Base-by-base conservation (phyloP, 2,329 filamentous ascomycete species). In the Didymella glomerata region DNA sequence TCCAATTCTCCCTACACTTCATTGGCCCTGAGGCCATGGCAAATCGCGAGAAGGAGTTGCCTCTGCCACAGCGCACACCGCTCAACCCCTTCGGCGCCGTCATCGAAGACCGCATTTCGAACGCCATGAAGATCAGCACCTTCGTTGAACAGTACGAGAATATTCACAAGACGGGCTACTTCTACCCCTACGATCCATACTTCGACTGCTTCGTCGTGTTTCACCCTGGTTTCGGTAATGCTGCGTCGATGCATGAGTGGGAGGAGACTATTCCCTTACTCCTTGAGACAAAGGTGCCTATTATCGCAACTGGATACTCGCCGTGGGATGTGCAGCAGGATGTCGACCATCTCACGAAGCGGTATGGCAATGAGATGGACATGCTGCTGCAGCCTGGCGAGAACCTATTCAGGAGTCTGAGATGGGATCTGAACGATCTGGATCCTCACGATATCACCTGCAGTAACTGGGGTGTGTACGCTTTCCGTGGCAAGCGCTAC, bases 131-230 rank as follows among this genome's bases (percentile, higher is more conserved):
- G 82, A 96, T 99, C 72, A 95, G 90, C 76, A 99, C 96, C 0
- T 97, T 93, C 72, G 94, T 98, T 50, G 95, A 99, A 69, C 97
- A 99, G 81, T 99, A 96, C 81, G 94, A 99, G 79, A 98, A 92
- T 2, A 86, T 99, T 68, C 94, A 99, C 80, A 88, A 93, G 75
- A 91, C 94, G 0, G 90, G 92, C 47, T 86, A 93, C 74, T 99
- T 98, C 80, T 88, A 91, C 57, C 95, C 96, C 0, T 97, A 96
- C 75, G 95, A 99, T 75, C 95, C 95, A 0, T 99, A 99, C 81
- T 97, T 99, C 77, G 95, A 99, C 82, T 95, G 91, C 78, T 97
- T 99, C 74, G 88, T 99, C 71, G 85, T 97, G 50, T 99, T 98
- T 84, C 96, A 99, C 73, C 96, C 96, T 0, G 96, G 96, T 9